phyloP scores from a whole-genome alignment of 371 early-diverging fungal species.

The Rhizopus microsporus region DNA sequence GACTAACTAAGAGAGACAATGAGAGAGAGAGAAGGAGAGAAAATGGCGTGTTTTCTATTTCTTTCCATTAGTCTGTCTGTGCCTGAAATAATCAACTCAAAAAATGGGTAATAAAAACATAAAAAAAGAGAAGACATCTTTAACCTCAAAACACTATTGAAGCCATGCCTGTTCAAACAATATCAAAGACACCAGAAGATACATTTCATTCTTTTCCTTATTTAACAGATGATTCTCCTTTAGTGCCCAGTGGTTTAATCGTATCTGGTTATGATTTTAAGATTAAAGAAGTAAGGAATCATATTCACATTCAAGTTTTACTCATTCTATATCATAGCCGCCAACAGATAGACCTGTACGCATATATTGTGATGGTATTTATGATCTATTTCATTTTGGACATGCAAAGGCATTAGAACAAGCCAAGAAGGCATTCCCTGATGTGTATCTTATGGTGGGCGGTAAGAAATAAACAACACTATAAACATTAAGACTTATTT shows the following conservation, averaged over 20 bases:
- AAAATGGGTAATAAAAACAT: background rate
- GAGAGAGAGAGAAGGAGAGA: background rate
- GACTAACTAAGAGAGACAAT: background rate
- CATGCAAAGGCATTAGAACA: conserved; percentile 93
- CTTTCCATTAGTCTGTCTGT: background rate
- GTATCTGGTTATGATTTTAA: conserved; percentile 26
- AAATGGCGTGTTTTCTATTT: background rate
- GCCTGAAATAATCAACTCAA: background rate
- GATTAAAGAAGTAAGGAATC: conserved; percentile 21
- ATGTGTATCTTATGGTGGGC: conserved; percentile 89
- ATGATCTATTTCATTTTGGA: conserved; percentile 95
- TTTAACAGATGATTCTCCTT: conserved; percentile 14
- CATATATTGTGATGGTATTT: conserved; percentile 93
- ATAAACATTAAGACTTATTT: background rate
- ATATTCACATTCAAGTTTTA: conserved; percentile 39
- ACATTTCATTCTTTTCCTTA: background rate
- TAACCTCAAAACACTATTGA: background rate
- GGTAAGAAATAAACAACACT: conserved; percentile 46
- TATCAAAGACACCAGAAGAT: background rate
- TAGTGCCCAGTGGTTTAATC: conserved; percentile 16
- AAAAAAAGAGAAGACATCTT: background rate
- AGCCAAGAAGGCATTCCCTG: conserved; percentile 90
- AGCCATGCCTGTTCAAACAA: background rate
- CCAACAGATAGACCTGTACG: conserved; percentile 81
- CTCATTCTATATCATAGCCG: conserved; percentile 66